Conservation (phyloP, 257 asterid genomes). For the Craterostigma plantagineum region DNA sequence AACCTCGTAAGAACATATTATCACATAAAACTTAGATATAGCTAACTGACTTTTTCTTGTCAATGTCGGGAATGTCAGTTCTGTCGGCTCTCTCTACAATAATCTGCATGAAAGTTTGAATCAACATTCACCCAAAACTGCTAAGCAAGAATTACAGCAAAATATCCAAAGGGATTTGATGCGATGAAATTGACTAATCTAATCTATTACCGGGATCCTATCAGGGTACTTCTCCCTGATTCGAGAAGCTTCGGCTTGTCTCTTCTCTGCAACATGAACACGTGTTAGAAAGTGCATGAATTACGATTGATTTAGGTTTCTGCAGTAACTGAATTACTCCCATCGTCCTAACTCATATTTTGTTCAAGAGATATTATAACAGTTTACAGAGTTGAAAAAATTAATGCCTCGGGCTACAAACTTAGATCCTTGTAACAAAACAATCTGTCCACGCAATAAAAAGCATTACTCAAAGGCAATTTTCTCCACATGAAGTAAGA, state of each 20-base stretch:
- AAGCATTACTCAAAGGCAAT: too few relatives aligned
- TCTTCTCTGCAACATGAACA: constrained; percentile 43
- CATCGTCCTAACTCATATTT: too few relatives aligned
- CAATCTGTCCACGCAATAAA: too few relatives aligned
- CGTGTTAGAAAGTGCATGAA: neutral
- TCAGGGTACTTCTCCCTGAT: constrained; percentile 97
- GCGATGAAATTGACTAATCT: neutral
- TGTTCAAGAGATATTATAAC: too few relatives aligned
- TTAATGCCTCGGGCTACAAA: too few relatives aligned
- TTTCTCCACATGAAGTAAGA: too few relatives aligned
- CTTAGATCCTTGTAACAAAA: too few relatives aligned
- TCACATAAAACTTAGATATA: constrained; percentile 1
- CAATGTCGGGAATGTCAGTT: constrained; percentile 84
- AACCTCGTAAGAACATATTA: constrained; percentile 1
- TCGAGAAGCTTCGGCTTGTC: constrained; percentile 92
- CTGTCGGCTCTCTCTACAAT: constrained; percentile 89
- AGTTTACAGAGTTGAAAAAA: too few relatives aligned
- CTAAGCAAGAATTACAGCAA: constrained; percentile 5
- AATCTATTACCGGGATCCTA: constrained; percentile 62
- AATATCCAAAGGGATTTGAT: constrained; percentile 1
- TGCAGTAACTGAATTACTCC: too few relatives aligned
- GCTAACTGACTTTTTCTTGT: constrained; percentile 71
- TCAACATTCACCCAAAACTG: neutral
- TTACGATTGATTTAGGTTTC: neutral
- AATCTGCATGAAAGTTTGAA: constrained; percentile 24